These are phyloP conservation scores for Skeletonema tropicum DNA, from an alignment of 108 stramenopile species.

Conservation along the genomic window DNA sequence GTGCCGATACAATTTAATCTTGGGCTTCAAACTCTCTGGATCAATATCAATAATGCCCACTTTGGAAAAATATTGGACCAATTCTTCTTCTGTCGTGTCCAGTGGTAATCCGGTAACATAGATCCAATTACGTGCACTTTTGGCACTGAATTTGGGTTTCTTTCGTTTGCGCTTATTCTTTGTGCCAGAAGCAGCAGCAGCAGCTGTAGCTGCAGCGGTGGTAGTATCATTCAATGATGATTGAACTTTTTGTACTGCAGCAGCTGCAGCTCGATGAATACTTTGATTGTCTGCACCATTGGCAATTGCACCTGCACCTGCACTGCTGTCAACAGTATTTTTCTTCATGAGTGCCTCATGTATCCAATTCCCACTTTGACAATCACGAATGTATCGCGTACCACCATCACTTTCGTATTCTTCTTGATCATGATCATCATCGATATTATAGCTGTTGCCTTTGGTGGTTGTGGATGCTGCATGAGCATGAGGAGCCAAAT, in stretches of 20 bases:
- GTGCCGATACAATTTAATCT: constrained; percentile 89
- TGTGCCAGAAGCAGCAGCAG: neutral
- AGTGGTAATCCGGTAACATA: constrained; percentile 90
- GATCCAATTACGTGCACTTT: constrained; percentile 84
- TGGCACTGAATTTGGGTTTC: constrained; percentile 82
- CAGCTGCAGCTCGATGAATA: constrained; percentile 52
- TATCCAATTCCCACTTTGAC: constrained; percentile 65
- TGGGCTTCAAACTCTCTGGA: constrained; percentile 88
- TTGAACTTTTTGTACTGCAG: neutral
- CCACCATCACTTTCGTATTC: constrained; percentile 84
- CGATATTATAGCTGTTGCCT: neutral
- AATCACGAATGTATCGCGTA: constrained; percentile 75
- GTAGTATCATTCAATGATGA: neutral
- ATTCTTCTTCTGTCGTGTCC: constrained; percentile 79
- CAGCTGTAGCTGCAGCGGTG: no score
- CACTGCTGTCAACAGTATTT: no score
- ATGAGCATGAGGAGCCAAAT: constrained; percentile 36
- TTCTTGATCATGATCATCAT: constrained; percentile 68
- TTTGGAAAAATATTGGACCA: constrained; percentile 79
- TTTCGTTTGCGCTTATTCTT: constrained; percentile 68
- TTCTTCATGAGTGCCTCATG: constrained; percentile 63
- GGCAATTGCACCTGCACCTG: no score
- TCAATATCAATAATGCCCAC: constrained; percentile 92
- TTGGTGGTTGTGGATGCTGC: neutral
- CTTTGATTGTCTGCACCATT: no score